Evolutionary conservation across 83 land plant species (phyloP), one percentile per base, ranked within the genome.

Genomic region (Thuja plicata): DNA sequence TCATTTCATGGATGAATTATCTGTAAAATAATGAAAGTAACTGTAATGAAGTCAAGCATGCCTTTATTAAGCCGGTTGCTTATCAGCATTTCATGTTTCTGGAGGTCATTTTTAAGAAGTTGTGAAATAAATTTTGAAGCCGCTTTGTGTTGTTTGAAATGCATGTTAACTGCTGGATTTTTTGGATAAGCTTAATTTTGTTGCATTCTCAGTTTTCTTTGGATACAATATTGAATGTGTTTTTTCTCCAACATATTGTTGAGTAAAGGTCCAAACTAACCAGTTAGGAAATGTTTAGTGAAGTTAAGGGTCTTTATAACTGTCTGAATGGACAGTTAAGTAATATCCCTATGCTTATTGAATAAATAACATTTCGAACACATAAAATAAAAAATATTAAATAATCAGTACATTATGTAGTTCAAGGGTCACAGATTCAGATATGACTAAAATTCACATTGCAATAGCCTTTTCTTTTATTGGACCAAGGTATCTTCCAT

Each of bases 101-200:
- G 60, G 5, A 84, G 86, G 27, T 83, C 37, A 84, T 52, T 84
- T n/a, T 16, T 32, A 84, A 52, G 86, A 84, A 32, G 62, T 84
- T 84, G 86, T 21, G 32, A 84, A 52, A 52, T 7, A 30, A 19
- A 52, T 7, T 50, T 84, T 34, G 21, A 84, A 84, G 16, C n/a
- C 52, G 2, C 21, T 52, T 48, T 84, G 37, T 84, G 86, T 9
- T 84, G 34, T 45, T 27, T 82, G 85, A 9, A 43, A 21, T 81
- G 84, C 45, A 16, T 43, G 46, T 4, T 11, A 48, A 84, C 13
- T 84, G 60, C 15, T 48, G 34, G 35, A 48, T 15, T 48, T 48
- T 84, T 84, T 27, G 54, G 40, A 84, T 52, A 52, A 32, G 60
- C 37, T 84, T 84, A 84, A 16, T 52, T 50, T 32, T 19, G n/a